Evolutionary conservation across 1,284 basidiomycete species (phyloP), one percentile per base, ranked within the genome.

Genomic region (Papiliotrema laurentii): DNA sequence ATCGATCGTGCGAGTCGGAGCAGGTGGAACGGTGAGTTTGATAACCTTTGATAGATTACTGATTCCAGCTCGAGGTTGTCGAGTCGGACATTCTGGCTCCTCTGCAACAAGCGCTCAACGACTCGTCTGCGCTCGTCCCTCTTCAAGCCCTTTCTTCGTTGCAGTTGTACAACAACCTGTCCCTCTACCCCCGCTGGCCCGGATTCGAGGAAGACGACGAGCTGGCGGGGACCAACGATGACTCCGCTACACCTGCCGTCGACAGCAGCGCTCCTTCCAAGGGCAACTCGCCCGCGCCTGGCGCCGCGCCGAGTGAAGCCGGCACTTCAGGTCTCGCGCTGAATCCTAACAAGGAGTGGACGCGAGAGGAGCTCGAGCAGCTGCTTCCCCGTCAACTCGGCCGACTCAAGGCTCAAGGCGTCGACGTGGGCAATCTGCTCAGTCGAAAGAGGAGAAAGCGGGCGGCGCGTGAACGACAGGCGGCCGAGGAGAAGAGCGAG

Each of bases 121-220:
- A 31, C 9, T n/a, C n/a, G 6, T 7, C 34, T 18, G 14, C 27
- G 28, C 18, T 22, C 40, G 41, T 21, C 4, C 16, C 24, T 7
- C 18, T 50, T 10, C 45, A 50, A 13, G 49, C 55, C 7, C 42
- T 67, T 9, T 54, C 62, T 10, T 45, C 50, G 4, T 54, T 70
- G 11, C 48, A 60, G 21, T 59, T 72, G 1, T 74, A 71, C 53
- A 59, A 61, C 21, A 53, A 69, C 35, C 54, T 74, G 5, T 47
- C 61, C 9, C 61, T 73, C 30, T 58, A 66, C 24, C 72, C 72
- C 9, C 63, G 69, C 50, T 73, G 71, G 71, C 64, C 64, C 14
- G 69, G 70, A 4, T 43, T 18, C 0, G 56, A 68, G 24, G 72
- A 74, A 47, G 72, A 72, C 47, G 72, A 71, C 47, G 71, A 68